phyloP scores from a whole-genome alignment of 768 basidiomycete species.

The Boletellus sp. region DNA sequence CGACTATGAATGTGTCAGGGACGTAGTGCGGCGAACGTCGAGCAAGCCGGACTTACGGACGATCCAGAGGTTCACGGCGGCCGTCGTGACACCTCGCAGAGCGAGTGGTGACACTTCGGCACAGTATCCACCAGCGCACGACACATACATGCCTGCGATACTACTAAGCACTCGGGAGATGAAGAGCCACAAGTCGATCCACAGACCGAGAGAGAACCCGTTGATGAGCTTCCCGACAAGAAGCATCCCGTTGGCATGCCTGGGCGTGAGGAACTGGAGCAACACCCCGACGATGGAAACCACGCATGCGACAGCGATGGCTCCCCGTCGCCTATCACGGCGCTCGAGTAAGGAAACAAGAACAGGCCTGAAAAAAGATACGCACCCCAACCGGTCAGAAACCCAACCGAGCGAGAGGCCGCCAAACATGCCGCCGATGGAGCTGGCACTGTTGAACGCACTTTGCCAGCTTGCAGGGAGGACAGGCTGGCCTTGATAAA shows the following conservation, averaged over 20 bases:
- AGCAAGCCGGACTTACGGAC: constrained; percentile 12
- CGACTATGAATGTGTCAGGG: constrained; percentile 11
- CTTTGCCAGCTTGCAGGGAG: constrained; percentile 29
- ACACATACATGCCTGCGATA: constrained; percentile 27
- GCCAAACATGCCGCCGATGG: constrained; percentile 26
- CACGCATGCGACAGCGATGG: constrained; percentile 16
- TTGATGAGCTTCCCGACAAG: constrained; percentile 26
- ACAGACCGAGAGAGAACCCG: constrained; percentile 24
- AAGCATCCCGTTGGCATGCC: constrained; percentile 21
- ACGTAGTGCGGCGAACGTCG: not conserved
- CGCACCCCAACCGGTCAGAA: constrained; percentile 20
- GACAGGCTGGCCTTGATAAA: not conserved
- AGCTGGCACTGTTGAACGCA: constrained; percentile 25
- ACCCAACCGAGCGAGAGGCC: constrained; percentile 24
- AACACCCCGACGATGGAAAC: constrained; percentile 22
- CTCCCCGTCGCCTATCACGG: constrained; percentile 20
- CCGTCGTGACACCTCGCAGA: constrained; percentile 24
- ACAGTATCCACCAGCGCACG: constrained; percentile 23
- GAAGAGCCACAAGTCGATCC: not conserved
- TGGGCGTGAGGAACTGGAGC: constrained; percentile 22
- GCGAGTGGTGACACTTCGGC: constrained; percentile 29
- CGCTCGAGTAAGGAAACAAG: not conserved
- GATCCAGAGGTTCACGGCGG: constrained; percentile 26
- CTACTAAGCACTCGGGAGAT: not conserved
- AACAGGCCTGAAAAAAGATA: not conserved